These are phyloP conservation scores for Citrus unshiu DNA, from an alignment of 345 rosid species.

Conservation along the genomic window DNA sequence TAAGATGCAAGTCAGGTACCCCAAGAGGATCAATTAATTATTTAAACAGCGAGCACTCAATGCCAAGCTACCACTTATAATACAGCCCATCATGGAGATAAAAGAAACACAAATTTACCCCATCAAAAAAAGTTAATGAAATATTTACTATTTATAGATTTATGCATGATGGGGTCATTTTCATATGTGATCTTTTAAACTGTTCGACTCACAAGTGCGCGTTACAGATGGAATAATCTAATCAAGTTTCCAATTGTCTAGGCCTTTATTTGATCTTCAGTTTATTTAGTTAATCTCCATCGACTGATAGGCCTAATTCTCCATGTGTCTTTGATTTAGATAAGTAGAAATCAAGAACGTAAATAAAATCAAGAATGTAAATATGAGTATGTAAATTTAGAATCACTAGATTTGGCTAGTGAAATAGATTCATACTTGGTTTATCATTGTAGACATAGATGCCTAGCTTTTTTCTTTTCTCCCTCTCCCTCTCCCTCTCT, in stretches of 20 bases:
- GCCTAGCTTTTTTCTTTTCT: not conserved
- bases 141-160: not conserved
- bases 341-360: not conserved
- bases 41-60: not conserved
- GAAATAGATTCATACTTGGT: not conserved
- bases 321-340: not conserved
- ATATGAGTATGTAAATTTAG: not conserved
- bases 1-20: not conserved
- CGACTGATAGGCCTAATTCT: not conserved
- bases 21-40: not conserved
- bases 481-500: not conserved
- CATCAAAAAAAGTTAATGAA: not conserved
- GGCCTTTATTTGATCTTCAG: not conserved
- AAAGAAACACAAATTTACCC: not conserved
- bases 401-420: not conserved
- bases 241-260: not conserved
- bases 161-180: not conserved
- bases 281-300: not conserved
- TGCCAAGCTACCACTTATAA: not conserved
- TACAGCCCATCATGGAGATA: not conserved
- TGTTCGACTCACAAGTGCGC: not conserved
- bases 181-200: not conserved
- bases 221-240: not conserved
- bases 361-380: not conserved
- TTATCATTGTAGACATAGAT: not conserved